Conservation (phyloP, 1,139 yeast species). For the Protomyces lactucae-debilis region DNA sequence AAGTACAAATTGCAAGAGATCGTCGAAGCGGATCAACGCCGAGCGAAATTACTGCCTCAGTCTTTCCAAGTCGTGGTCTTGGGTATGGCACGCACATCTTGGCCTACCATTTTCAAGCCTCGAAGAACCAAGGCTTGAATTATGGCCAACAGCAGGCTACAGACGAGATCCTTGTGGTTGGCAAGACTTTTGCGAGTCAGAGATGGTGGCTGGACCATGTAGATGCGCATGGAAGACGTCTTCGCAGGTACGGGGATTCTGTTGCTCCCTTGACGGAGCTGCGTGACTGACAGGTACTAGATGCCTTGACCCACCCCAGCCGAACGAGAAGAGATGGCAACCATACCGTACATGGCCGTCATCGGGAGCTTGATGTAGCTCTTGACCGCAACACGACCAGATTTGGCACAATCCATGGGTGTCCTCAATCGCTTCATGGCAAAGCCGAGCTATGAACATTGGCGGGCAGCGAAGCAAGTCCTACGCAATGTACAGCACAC, state of each 20-base stretch:
- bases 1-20: background rate
- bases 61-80: background rate
- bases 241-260: too few species aligned
- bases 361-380: background rate
- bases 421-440: too few species aligned
- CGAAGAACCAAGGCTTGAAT: background rate
- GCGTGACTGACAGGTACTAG: too few species aligned
- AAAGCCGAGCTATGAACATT: constrained; percentile 22
- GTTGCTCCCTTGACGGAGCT: too few species aligned
- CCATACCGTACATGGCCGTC: background rate
- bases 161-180: too few species aligned
- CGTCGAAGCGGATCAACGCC: background rate
- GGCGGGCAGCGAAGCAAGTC: constrained; percentile 24
- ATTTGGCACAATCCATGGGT: background rate
- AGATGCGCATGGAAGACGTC: too few species aligned
- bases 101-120: background rate
- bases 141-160: too few species aligned
- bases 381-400: background rate
- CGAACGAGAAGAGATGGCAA: background rate
- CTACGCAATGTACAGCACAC: too few species aligned
- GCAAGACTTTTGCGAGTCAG: too few species aligned
- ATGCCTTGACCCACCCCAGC: too few species aligned
- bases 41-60: background rate
- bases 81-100: background rate
- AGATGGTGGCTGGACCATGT: too few species aligned